These are phyloP conservation scores for Pseudopyricularia javanii DNA, from an alignment of 2,329 filamentous ascomycete genomes.

Conservation along the genomic window DNA sequence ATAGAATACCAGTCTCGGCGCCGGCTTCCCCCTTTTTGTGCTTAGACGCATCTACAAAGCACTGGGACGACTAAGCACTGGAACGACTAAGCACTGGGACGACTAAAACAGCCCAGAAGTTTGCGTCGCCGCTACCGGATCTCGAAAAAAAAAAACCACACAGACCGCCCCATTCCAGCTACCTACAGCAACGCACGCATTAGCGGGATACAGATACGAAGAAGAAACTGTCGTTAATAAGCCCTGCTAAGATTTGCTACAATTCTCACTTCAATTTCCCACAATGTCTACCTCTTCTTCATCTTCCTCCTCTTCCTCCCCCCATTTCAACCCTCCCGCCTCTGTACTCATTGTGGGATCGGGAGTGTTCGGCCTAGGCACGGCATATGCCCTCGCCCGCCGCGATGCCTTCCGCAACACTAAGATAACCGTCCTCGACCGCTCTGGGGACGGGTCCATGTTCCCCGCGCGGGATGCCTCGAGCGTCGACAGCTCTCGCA, in stretches of 20 bases:
- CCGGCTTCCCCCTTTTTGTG: too few relatives aligned
- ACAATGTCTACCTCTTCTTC: conserved; percentile 1
- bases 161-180: background rate
- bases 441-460: conserved; percentile 31
- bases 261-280: background rate
- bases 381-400: conserved; percentile 56
- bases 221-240: background rate
- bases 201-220: background rate
- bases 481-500: conserved; percentile 51
- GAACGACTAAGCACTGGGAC: too few relatives aligned
- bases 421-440: conserved; percentile 47
- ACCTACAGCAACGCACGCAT: background rate
- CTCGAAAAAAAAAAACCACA: background rate
- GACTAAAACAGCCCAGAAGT: background rate
- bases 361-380: conserved; percentile 49
- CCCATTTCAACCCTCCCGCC: conserved; percentile 18
- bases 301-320: conserved; percentile 6
- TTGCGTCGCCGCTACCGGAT: background rate
- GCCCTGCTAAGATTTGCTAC: conserved; percentile 2
- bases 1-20: too few relatives aligned
- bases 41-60: too few relatives aligned
- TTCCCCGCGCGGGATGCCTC: conserved; percentile 49
- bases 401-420: conserved; percentile 41
- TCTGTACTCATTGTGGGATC: conserved; percentile 58
- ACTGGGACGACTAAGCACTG: too few relatives aligned